Percentiles rank a stretch among this genome's conserved stretches.
Evolutionary conservation across 148 eudicot genomes (phyloP).

Genomic region (Cornus florida): DNA sequence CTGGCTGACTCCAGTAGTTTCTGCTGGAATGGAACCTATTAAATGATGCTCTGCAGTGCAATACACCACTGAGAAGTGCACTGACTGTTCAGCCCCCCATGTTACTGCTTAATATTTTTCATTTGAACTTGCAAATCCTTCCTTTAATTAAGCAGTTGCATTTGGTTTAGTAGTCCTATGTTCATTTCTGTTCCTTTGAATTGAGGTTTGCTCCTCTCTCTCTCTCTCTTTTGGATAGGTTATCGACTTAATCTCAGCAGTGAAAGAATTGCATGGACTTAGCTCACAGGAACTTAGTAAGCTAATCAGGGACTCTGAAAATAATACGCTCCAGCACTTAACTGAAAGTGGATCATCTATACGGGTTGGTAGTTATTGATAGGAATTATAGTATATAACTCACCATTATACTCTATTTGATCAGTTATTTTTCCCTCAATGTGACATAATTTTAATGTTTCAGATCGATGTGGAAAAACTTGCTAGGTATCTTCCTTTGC

Average conservation of each 20-base stretch:
- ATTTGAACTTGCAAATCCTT: not conserved
- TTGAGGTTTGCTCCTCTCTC: not conserved
- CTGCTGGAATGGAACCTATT: not conserved
- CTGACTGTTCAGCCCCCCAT: not conserved
- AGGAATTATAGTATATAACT: not conserved
- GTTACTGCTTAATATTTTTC: not conserved
- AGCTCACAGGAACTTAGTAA: conserved; percentile 63
- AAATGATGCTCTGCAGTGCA: not conserved
- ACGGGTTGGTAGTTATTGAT: conserved; percentile 46
- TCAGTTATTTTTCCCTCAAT: not conserved
- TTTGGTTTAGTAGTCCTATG: not conserved
- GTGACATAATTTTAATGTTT: conserved; percentile 17
- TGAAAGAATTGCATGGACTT: conserved; percentile 58
- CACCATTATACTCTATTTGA: not conserved
- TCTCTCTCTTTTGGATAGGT: conserved; percentile 34
- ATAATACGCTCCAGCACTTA: conserved; percentile 28
- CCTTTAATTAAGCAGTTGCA: not conserved
- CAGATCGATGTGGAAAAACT: conserved; percentile 84
- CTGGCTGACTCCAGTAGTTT: not conserved
- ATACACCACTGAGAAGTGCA: not conserved
- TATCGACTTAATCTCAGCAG: conserved; percentile 67
- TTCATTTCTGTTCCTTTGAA: not conserved
- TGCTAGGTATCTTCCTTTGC: conserved; percentile 72
- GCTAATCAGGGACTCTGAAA: conserved; percentile 67
- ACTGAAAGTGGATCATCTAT: conserved; percentile 51